Evolutionary conservation across 2,329 filamentous ascomycete genomes (phyloP).

Genomic region (Pseudophaeomoniella oleicola): DNA sequence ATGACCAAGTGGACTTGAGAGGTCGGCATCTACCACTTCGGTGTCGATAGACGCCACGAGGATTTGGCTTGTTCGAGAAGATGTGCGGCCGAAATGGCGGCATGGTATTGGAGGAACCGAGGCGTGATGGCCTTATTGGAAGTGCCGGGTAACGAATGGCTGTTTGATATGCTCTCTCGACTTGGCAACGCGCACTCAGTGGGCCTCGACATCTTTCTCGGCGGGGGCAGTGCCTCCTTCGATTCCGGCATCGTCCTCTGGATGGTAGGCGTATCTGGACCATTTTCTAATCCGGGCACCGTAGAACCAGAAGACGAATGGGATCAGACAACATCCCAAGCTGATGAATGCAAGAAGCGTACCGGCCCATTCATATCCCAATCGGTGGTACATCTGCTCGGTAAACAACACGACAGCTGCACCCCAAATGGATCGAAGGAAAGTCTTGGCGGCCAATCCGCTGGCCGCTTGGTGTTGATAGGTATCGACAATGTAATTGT

Average conservation of each 20-base stretch:
- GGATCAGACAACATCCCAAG: constrained; percentile 66
- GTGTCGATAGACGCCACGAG: too few relatives aligned
- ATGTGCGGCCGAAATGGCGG: too few relatives aligned
- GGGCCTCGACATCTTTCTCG: neutral
- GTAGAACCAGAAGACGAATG: constrained; percentile 67
- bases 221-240: neutral
- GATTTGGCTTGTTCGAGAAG: too few relatives aligned
- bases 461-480: constrained; percentile 66
- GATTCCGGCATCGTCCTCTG: constrained; percentile 26
- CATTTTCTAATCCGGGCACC: constrained; percentile 55
- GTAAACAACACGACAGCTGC: constrained; percentile 67
- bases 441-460: constrained; percentile 69
- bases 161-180: too few relatives aligned
- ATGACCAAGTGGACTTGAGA: too few relatives aligned
- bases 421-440: constrained; percentile 66
- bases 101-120: too few relatives aligned
- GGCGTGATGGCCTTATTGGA: too few relatives aligned
- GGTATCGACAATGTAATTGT: constrained; percentile 56
- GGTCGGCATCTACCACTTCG: too few relatives aligned
- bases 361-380: constrained; percentile 65
- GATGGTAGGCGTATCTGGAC: constrained; percentile 58
- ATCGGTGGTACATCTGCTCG: constrained; percentile 59
- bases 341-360: constrained; percentile 58
- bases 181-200: too few relatives aligned
- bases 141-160: too few relatives aligned